Evolutionary conservation across 139 green algal species (phyloP).

Genomic region (Astrephomene gubernaculifera): DNA sequence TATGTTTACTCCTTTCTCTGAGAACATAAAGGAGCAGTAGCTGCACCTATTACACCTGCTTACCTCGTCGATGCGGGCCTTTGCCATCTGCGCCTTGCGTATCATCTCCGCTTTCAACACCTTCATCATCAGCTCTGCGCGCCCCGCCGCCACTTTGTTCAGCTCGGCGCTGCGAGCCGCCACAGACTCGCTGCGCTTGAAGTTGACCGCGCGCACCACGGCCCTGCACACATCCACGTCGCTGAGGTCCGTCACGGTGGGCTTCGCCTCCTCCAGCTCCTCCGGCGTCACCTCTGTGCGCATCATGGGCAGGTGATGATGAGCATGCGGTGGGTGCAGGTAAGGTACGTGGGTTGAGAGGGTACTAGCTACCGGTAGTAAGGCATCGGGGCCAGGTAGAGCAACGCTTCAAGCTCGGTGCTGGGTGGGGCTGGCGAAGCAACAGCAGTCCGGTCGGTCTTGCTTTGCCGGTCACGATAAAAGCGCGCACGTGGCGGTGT

Average conservation of each 20-base stretch:
- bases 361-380: too few relatives aligned
- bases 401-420: too few relatives aligned
- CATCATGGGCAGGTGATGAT: neutral
- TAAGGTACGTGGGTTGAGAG: neutral
- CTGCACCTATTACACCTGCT: neutral
- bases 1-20: neutral
- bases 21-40: neutral
- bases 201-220: conserved; percentile 10
- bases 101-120: neutral
- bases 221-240: neutral
- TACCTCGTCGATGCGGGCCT: neutral
- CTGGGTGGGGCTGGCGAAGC: too few relatives aligned
- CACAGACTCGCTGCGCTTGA: neutral
- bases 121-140: neutral
- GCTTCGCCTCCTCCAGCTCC: neutral
- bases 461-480: too few relatives aligned
- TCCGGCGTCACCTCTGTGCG: neutral
- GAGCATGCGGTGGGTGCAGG: neutral
- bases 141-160: neutral
- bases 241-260: neutral
- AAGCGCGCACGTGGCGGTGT: too few relatives aligned
- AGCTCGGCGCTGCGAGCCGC: neutral
- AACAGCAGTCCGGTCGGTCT: too few relatives aligned
- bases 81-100: neutral
- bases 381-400: too few relatives aligned